These are phyloP conservation scores for Paraphoma sp. DNA, from an alignment of 2,329 filamentous ascomycete genomes.

Conservation along the genomic window DNA sequence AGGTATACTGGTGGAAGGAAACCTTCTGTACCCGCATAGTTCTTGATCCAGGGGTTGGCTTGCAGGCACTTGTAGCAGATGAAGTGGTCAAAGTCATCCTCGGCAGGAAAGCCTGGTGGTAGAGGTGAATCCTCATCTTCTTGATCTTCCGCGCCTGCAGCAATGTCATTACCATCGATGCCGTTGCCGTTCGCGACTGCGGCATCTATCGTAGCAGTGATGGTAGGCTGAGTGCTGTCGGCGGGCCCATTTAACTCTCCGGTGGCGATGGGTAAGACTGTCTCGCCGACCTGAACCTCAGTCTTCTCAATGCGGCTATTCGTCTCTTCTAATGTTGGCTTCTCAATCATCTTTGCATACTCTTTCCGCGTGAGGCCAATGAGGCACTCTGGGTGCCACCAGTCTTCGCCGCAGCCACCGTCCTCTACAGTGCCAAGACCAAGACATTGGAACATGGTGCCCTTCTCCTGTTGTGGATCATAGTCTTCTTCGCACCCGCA, in stretches of 20 bases:
- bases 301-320: slow-evolving; percentile 11
- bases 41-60: slow-evolving; percentile 88
- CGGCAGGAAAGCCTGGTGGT: slow-evolving; percentile 84
- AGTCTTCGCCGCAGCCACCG: slow-evolving; percentile 94
- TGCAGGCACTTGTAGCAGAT: slow-evolving; percentile 95
- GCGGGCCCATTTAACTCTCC: slow-evolving; percentile 10
- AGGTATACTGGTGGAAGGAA: slow-evolving; percentile 78
- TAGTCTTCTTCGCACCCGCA: slow-evolving; percentile 90
- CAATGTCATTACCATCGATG: slow-evolving; percentile 43
- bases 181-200: slow-evolving; percentile 25
- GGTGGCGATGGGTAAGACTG: slow-evolving; percentile 8
- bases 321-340: slow-evolving; percentile 20
- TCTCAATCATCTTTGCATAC: slow-evolving; percentile 60
- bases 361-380: slow-evolving; percentile 79
- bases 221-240: slow-evolving; percentile 15
- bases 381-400: slow-evolving; percentile 95
- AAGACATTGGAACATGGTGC: slow-evolving; percentile 97
- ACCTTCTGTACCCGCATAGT: slow-evolving; percentile 78
- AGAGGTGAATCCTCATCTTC: slow-evolving; percentile 66
- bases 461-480: slow-evolving; percentile 85
- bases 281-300: slow-evolving; percentile 6
- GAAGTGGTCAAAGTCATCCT: slow-evolving; percentile 88
- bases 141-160: slow-evolving; percentile 60
- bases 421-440: slow-evolving; percentile 80
- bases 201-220: slow-evolving; percentile 24